These are phyloP conservation scores for Macrophomina tecta DNA, from an alignment of 2,329 filamentous ascomycete species.

Conservation along the genomic window DNA sequence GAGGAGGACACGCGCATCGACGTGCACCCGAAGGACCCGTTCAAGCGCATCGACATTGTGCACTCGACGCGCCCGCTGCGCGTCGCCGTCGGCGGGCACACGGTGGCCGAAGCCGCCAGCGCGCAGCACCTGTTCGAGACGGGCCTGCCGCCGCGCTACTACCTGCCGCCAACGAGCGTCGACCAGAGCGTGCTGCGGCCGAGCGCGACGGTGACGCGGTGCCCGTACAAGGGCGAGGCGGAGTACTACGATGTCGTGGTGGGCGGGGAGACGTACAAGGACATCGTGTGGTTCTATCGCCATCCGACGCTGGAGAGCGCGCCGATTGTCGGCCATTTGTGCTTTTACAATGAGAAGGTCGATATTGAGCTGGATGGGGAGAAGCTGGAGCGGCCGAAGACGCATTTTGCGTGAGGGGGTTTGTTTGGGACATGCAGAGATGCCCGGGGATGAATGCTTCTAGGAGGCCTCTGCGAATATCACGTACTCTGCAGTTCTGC, in stretches of 20 bases:
- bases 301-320: constrained; percentile 64
- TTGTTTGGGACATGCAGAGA: no score
- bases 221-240: constrained; percentile 72
- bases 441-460: not conserved
- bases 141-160: constrained; percentile 63
- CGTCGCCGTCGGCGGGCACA: constrained; percentile 54
- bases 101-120: constrained; percentile 29
- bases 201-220: constrained; percentile 62
- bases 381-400: constrained; percentile 38
- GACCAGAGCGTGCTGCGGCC: constrained; percentile 54
- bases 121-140: constrained; percentile 66
- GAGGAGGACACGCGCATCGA: constrained; percentile 66
- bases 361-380: constrained; percentile 65
- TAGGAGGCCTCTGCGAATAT: not conserved
- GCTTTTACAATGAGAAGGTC: constrained; percentile 73
- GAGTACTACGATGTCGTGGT: constrained; percentile 65
- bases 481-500: no score
- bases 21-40: constrained; percentile 71
- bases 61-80: constrained; percentile 60
- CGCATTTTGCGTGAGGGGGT: not conserved
- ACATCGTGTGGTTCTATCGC: constrained; percentile 69
- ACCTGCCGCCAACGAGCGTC: constrained; percentile 61
- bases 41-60: constrained; percentile 68
- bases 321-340: constrained; percentile 61
- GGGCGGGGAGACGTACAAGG: constrained; percentile 49